A percentile compares a stretch with the other conserved stretches of the same genome.
Conservation (phyloP, 805 yeast genomes). For the Nakazawaea peltata region DNA sequence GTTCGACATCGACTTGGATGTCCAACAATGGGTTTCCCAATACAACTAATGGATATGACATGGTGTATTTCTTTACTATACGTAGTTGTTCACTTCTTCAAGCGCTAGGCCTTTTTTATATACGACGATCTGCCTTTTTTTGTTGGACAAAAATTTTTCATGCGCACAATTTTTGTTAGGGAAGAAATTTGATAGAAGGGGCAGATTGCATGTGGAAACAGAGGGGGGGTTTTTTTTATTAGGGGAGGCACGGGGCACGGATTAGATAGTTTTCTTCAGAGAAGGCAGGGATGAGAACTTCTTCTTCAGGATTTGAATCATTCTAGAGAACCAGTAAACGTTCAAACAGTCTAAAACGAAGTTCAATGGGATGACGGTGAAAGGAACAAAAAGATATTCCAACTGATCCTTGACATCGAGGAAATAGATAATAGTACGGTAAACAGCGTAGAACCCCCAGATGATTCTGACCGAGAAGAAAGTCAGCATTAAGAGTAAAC, state of each 20-base stretch:
- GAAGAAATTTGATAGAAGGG: neutral
- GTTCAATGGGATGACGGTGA: conserved; percentile 48
- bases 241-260: neutral
- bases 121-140: neutral
- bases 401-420: conserved; percentile 32
- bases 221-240: neutral
- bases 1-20: conserved; percentile 67
- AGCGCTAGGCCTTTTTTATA: neutral
- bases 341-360: conserved; percentile 60
- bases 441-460: conserved; percentile 81
- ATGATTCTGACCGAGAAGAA: conserved; percentile 75
- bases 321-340: conserved; percentile 80
- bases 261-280: conserved; percentile 1
- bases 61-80: conserved; percentile 12
- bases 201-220: neutral
- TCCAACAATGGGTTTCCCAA: conserved; percentile 92
- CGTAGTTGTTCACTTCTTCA: neutral
- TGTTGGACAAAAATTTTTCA: neutral
- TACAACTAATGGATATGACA: conserved; percentile 68
- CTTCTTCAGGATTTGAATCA: conserved; percentile 68
- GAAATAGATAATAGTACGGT: conserved; percentile 39
- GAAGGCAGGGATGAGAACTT: conserved; percentile 19
- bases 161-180: neutral
- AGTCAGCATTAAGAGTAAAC: conserved; percentile 54
- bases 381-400: conserved; percentile 35